Evolutionary conservation across 208 protist genomes (phyloP).

Genomic region (Polymyxa betae): DNA sequence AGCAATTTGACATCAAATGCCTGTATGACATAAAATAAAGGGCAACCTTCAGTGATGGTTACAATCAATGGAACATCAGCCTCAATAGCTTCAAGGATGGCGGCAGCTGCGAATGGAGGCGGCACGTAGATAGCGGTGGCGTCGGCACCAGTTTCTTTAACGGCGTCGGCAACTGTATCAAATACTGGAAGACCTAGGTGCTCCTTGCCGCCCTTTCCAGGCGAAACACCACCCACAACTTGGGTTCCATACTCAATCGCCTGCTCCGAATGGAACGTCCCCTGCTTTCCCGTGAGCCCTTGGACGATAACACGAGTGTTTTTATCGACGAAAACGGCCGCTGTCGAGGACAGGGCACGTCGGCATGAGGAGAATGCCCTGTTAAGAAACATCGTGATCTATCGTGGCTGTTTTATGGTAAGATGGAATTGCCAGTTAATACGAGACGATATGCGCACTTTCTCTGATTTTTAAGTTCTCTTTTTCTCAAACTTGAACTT

Average conservation of each 20-base stretch:
- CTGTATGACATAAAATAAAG: conserved; percentile 89
- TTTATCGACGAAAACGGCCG: conserved; percentile 76
- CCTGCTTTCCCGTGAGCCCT: conserved; percentile 97
- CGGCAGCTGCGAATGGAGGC: conserved; percentile 87
- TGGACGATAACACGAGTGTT: conserved; percentile 97
- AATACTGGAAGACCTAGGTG: conserved; percentile 94
- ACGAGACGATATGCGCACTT: no score
- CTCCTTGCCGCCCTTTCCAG: conserved; percentile 93
- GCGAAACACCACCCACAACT: conserved; percentile 95
- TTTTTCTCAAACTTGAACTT: no score
- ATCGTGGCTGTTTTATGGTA: no score
- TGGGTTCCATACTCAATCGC: conserved; percentile 97
- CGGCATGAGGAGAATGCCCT: not conserved
- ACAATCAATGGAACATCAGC: conserved; percentile 95
- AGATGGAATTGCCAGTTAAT: no score
- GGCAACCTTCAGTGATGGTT: conserved; percentile 98
- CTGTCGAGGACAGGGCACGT: conserved; percentile 43
- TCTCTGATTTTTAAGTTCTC: no score
- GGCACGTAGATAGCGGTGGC: conserved; percentile 97
- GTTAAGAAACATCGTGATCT: not conserved
- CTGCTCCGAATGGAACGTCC: conserved; percentile 94
- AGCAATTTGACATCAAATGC: conserved; percentile 14
- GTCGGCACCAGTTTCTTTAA: conserved; percentile 85
- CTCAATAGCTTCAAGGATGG: conserved; percentile 93
- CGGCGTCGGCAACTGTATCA: conserved; percentile 78